Evolutionary conservation across 352 stramenopile genomes (phyloP), one percentile per base, ranked within the genome.

Genomic region (Phytophthora citricola): DNA sequence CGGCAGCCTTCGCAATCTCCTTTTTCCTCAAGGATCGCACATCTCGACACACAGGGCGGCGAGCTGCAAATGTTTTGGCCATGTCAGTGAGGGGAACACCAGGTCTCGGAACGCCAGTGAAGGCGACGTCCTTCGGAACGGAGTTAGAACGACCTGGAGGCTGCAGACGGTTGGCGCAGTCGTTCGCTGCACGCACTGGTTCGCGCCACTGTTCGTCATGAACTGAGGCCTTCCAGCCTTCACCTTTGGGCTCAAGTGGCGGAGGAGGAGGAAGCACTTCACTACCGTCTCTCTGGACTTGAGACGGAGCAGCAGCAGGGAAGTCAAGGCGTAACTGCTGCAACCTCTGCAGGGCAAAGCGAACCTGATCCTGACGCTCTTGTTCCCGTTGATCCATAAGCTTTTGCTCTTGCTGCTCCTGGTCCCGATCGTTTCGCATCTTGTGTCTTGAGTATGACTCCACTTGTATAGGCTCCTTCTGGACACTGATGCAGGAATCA

Each of bases 81-180:
- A 82, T 58, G 7, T 34, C 20, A 7, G 83, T 89, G 14, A 92
- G 57, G 2, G 76, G 69, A 0, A 90, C 79, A 10, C 81, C 83
- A 15, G 49, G 54, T 40, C 81, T 71, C 9, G 83, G 81, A 14
- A 81, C 66, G 1, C 79, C 78, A 10, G 71, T 60, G 58, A 76
- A 71, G 22, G 32, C 15, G 15, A 58, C 1, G 11, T 47, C 63
- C 50, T 67, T 71, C 3, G 51, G 29, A 73, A 86, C 47, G 3
- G 56, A 65, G 26, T 62, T 46, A 17, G 36, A 57, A 11, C 47
- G n/a, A 53, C 51, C 27, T 11, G 8, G 31, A 36, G 31, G 8
- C 31, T 36, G 31, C 0, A 36, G 31, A 36, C 31, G 8, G 31
- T 12, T 12, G 11, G 8, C 10, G 0, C 9, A 14, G 3, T 36